Evolutionary conservation across 345 rosid genomes (phyloP).

Genomic region (Eucalyptus camaldulensis): DNA sequence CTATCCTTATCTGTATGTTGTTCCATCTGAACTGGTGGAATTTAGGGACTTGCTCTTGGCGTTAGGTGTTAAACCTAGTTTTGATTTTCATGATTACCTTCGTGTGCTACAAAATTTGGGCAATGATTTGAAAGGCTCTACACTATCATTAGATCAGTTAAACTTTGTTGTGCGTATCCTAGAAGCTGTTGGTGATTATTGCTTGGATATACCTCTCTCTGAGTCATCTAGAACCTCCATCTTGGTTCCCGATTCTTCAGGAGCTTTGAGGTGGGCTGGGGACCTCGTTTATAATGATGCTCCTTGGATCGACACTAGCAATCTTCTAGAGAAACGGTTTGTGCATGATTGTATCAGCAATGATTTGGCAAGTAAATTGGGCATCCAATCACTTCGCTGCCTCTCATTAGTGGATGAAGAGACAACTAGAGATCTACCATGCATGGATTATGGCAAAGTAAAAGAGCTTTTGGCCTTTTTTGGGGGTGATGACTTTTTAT

Average conservation of each 20-base stretch:
- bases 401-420: constrained; percentile 74
- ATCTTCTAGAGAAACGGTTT: constrained; percentile 55
- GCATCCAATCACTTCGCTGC: constrained; percentile 77
- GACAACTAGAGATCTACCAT: constrained; percentile 79
- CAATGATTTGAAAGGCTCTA: constrained; percentile 44
- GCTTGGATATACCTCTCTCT: constrained; percentile 28
- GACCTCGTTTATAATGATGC: constrained; percentile 91
- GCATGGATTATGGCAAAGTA: constrained; percentile 78
- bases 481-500: constrained; percentile 69
- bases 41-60: constrained; percentile 67
- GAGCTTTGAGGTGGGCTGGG: constrained; percentile 39
- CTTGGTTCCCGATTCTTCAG: constrained; percentile 67
- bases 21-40: constrained; percentile 85
- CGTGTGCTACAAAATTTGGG: constrained; percentile 62
- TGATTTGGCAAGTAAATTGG: constrained; percentile 78
- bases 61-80: constrained; percentile 77
- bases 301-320: constrained; percentile 84
- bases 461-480: constrained; percentile 62
- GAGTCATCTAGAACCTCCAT: constrained; percentile 41
- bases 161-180: constrained; percentile 69
- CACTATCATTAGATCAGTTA: constrained; percentile 61
- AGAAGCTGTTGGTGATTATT: constrained; percentile 78
- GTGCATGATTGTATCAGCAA: constrained; percentile 71
- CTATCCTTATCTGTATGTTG: constrained; percentile 88
- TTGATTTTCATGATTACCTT: constrained; percentile 69